These are phyloP conservation scores for Crithidia acanthocephali DNA, from an alignment of 208 protist genomes.

Conservation along the genomic window DNA sequence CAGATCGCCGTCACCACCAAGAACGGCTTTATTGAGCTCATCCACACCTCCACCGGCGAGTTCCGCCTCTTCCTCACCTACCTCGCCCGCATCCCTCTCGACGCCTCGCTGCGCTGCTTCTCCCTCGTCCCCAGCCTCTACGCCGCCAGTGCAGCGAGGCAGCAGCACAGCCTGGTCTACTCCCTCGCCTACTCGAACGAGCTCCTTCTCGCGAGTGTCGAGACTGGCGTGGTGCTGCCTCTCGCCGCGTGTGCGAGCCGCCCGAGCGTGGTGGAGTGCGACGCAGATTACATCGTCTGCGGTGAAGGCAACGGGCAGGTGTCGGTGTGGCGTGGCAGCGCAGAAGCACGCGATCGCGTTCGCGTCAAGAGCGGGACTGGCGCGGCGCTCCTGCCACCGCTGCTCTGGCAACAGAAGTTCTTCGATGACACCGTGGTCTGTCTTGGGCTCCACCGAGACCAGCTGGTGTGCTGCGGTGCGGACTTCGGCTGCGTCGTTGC, in stretches of 20 bases:
- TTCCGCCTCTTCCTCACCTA: constrained; percentile 84
- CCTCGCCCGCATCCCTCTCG: constrained; percentile 65
- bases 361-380: background rate
- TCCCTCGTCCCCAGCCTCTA: constrained; percentile 64
- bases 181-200: constrained; percentile 88
- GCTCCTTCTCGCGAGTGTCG: constrained; percentile 72
- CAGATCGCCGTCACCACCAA: constrained; percentile 72
- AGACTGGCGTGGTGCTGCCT: constrained; percentile 47
- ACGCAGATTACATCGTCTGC: constrained; percentile 76
- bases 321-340: constrained; percentile 59
- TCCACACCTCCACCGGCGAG: constrained; percentile 62
- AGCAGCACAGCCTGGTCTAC: constrained; percentile 58
- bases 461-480: constrained; percentile 62
- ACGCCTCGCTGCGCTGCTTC: constrained; percentile 76
- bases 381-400: constrained; percentile 14
- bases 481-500: constrained; percentile 64
- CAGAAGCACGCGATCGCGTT: constrained; percentile 17
- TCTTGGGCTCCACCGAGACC: constrained; percentile 47
- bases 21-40: constrained; percentile 82
- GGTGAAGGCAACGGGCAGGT: constrained; percentile 81
- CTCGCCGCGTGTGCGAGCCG: constrained; percentile 61
- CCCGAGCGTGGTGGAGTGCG: constrained; percentile 67
- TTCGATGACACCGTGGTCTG: constrained; percentile 65
- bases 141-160: constrained; percentile 9
- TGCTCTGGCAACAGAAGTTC: constrained; percentile 53